phyloP scores from a whole-genome alignment of 2,329 filamentous ascomycete species.

The Alternaria incomplexa region DNA sequence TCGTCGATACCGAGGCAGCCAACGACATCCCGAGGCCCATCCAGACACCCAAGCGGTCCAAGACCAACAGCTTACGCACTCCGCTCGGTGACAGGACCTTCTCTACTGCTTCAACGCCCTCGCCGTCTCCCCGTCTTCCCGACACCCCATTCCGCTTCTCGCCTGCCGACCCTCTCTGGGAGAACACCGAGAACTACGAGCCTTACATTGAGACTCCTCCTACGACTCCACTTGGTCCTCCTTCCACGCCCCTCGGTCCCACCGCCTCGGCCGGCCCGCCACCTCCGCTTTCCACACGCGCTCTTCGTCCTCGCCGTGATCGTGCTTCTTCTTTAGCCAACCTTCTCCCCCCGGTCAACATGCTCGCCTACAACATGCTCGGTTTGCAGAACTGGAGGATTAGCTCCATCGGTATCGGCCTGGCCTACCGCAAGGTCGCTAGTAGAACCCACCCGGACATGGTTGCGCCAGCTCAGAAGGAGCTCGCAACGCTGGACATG shows the following conservation, averaged over 20 bases:
- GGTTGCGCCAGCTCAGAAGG: slow-evolving; percentile 12
- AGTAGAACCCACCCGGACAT: slow-evolving; percentile 31
- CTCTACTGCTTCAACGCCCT: slow-evolving; percentile 14
- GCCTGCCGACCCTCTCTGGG: slow-evolving; percentile 20
- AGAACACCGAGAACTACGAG: slow-evolving; percentile 25
- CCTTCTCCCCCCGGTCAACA: slow-evolving; percentile 13
- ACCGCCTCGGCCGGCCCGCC: slow-evolving; percentile 1
- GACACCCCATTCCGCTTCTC: slow-evolving; percentile 17
- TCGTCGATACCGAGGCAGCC: slow-evolving; percentile 10
- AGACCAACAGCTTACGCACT: slow-evolving; percentile 1
- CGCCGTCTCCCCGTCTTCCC: slow-evolving; percentile 11
- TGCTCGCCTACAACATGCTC: slow-evolving; percentile 25
- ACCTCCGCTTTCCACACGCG: background rate
- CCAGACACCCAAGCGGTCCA: slow-evolving; percentile 11
- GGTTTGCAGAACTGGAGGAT: slow-evolving; percentile 20
- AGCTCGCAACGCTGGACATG: slow-evolving; percentile 27
- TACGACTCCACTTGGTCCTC: background rate
- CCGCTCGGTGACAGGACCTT: slow-evolving; percentile 10
- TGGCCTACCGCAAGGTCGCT: slow-evolving; percentile 23
- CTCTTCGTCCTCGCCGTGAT: background rate
- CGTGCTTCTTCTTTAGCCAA: background rate
- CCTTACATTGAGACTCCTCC: background rate
- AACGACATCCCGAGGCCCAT: background rate
- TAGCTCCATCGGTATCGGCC: slow-evolving; percentile 15
- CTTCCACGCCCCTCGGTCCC: background rate